Base-by-base conservation (phyloP, 176 grass and related monocot genomes). In the Hsuehochloa calcarea region DNA sequence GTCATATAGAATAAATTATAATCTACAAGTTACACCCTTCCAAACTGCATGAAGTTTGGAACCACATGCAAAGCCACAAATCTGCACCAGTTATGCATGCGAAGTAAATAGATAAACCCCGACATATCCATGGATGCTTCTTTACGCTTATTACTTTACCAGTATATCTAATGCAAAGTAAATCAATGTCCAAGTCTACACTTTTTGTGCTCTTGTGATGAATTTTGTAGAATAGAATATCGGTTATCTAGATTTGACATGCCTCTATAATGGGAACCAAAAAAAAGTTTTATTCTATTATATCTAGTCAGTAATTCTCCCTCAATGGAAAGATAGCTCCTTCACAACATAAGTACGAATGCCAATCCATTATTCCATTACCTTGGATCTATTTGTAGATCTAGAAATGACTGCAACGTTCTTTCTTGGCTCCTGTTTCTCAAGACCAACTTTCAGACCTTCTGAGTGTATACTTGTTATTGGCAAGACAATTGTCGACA, bases 401-500 rank as follows among this genome's bases (percentile, higher is more conserved):
- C 73, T 59, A 26, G 26, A 45, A 39, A 26, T 14, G 52, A 14
- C 12, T 11, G n/a, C 20, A 6, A 46, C 3, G 15, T 0, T 79
- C 80, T 90, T 86, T 47, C 39, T 79, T 67, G 58, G 3, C 40
- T 23, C 47, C 50, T 55, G 8, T 75, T 83, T 90, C 39, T 67
- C 27, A 78, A 17, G n/a, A 67, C 31, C 65, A 65, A 46, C 22
- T 78, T 78, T 82, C 46, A 68, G 31, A 62, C 15, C 51, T 75
- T 80, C 52, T 58, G 64, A 45, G 41, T 77, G 75, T 23, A 72
- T 37, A 74, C 59, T 68, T 78, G n/a, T 72, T 73, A 58, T 35
- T 68, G 82, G 83, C n/a, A 89, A 82, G 61, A 78, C 83, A 89
- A 85, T 89, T 69, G 66, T 85, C 26, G 78, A 68, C 1, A 25